Evolutionary conservation across 2,329 filamentous ascomycete genomes (phyloP), one percentile per base, ranked within the genome.

Genomic region (Ascochyta clinopodiicola): DNA sequence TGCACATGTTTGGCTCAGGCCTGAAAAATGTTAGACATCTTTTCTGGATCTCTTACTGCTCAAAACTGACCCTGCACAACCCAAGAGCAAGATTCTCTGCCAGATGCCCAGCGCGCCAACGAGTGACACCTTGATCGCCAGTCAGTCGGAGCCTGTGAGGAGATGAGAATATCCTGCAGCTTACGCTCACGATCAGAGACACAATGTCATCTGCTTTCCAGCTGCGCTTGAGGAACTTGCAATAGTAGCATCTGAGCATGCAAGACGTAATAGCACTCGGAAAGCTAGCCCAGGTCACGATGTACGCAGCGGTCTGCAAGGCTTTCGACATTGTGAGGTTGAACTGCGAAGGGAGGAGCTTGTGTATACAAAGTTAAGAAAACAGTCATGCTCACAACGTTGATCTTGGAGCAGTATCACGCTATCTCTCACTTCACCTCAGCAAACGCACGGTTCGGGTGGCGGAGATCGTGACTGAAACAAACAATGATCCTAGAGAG

Each of bases 141-240:
- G 13, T 51, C 2, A 51, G 42, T 45, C 19, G 7, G 37, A 7
- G 4, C 12, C 17, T 17, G 3, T 19, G 6, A 24, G 15, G 8
- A 21, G 3, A 12, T 1, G 36, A 17, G 2, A n/a, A 1, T 8
- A 15, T 2, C 13, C 22, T 9, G 24, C 19, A 3, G 4, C 44
- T 37, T 40, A 57, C 40, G 1, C 50, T 45, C 15, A 54, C 24
- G n/a, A 50, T 8, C 24, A 57, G 2, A n/a, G 55, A 45, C 45
- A 57, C 38, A 17, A 40, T 39, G 42, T 54, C 55, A 39, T 57
- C 49, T n/a, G 44, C 21, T 19, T 35, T 50, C 55, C 50, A 54
- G 4, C n/a, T 29, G 6, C 37, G 55, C n/a, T 39, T 52, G 9
- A 54, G 13, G 19, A 2, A 34, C 9, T 19, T 44, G 31, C 55